Evolutionary conservation across 805 yeast species (phyloP), one percentile per base, ranked within the genome.

Genomic region (Wickerhamiella allomyrinae): DNA sequence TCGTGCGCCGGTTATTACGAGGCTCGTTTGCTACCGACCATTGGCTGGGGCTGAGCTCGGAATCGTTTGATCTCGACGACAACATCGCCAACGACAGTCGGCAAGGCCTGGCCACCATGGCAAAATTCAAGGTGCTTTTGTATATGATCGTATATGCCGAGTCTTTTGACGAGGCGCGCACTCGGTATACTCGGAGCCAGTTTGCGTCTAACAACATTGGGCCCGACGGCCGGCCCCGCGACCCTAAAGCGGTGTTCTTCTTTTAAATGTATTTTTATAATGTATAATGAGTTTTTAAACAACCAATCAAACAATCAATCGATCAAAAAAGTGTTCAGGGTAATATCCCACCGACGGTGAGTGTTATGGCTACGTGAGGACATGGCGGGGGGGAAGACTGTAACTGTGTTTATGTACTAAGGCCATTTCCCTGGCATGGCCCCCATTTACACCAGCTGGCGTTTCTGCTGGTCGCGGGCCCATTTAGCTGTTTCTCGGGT

Each of bases 401-500:
- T n/a, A n/a, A n/a, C n/a, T n/a, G n/a, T n/a, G n/a, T n/a, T n/a
- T n/a, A n/a, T n/a, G n/a, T n/a, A n/a, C n/a, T n/a, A n/a, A n/a
- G n/a, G n/a, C n/a, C n/a, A n/a, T n/a, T n/a, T n/a, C n/a, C n/a
- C n/a, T n/a, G n/a, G n/a, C n/a, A n/a, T n/a, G n/a, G n/a, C n/a
- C n/a, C n/a, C n/a, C 29, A 14, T 33, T 36, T 22, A 41, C 5
- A n/a, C 20, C 25, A 51, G 34, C 48, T 59, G 65, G 46, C 66
- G 64, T 61, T 73, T 74, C 58, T 74, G 83, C 63, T 79, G 94
- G 55, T 82, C 95, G 52, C 91, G 74, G 13, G 98, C 96, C 97
- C 97, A 91, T 63, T 87, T 75, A 7, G 96, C 96, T n/a, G 95
- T 83, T 55, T 81, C 91, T 58, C 74, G 76, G 10, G 96, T 85